Percentiles rank a stretch among this genome's conserved stretches.
Conservation (phyloP, 1,284 basidiomycete species). For the Ceratobasidium sp. region DNA sequence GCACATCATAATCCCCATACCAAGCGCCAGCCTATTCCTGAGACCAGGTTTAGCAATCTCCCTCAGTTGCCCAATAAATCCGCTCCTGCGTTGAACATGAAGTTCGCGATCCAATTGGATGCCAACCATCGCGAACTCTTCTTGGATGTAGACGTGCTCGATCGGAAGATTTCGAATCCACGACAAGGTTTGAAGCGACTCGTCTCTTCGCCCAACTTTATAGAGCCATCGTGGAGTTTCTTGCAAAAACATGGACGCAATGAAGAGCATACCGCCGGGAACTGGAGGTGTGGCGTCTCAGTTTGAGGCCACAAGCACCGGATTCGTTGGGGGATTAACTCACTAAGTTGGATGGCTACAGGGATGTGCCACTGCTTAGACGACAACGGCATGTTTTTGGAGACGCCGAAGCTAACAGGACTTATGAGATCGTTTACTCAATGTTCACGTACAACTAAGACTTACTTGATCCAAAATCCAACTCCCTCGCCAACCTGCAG, state of each 20-base stretch:
- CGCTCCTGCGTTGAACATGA: constrained; percentile 43
- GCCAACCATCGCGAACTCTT: constrained; percentile 14
- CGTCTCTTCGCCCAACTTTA: constrained; percentile 46
- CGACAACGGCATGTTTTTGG: not conserved
- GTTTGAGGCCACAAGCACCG: not conserved
- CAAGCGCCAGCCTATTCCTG: constrained; percentile 49
- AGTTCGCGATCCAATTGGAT: constrained; percentile 47
- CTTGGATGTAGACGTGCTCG: constrained; percentile 47
- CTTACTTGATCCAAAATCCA: constrained; percentile 50
- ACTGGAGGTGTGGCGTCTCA: constrained; percentile 20
- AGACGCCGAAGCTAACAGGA: constrained; percentile 33
- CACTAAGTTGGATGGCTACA: constrained; percentile 50
- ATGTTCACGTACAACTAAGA: constrained; percentile 41
- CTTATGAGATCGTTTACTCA: constrained; percentile 25
- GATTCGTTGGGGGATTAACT: not conserved
- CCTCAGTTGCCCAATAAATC: constrained; percentile 46
- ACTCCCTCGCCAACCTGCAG: constrained; percentile 51
- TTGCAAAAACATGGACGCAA: constrained; percentile 49
- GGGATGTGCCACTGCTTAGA: constrained; percentile 52
- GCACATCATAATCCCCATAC: constrained; percentile 50
- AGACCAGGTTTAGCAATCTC: constrained; percentile 48
- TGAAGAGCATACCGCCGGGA: constrained; percentile 50
- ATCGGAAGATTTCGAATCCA: constrained; percentile 49
- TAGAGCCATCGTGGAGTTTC: constrained; percentile 53
- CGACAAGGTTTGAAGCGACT: constrained; percentile 47